Evolutionary conservation across 805 yeast genomes (phyloP).

Genomic region (Nakazawaea wyomingensis): DNA sequence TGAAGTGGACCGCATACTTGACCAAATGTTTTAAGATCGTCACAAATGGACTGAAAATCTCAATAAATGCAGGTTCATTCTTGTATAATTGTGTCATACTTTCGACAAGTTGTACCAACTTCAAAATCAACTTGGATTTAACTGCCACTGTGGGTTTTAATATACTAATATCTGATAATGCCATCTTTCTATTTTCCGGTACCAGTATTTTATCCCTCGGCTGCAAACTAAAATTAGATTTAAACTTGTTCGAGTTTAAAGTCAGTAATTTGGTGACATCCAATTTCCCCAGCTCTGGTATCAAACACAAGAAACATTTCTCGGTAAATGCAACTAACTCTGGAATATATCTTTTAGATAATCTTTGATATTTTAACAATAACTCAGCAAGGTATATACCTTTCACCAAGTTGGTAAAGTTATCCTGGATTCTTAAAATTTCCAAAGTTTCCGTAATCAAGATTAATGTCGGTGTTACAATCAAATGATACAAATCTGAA

Average conservation of each 20-base stretch:
- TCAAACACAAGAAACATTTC: slow-evolving; percentile 39
- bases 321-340: slow-evolving; percentile 63
- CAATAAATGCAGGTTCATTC: slow-evolving; percentile 56
- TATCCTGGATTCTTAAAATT: slow-evolving; percentile 33
- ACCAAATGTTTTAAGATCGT: slow-evolving; percentile 35
- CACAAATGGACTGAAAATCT: slow-evolving; percentile 46
- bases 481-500: slow-evolving; percentile 91
- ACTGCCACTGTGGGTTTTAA: slow-evolving; percentile 15
- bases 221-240: slow-evolving; percentile 18
- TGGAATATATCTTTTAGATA: slow-evolving; percentile 78
- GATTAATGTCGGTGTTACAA: slow-evolving; percentile 78
- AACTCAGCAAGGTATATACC: slow-evolving; percentile 66
- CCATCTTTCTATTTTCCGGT: neutral
- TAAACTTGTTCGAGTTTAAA: slow-evolving; percentile 5
- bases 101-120: slow-evolving; percentile 29
- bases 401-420: slow-evolving; percentile 36
- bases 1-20: slow-evolving; percentile 30
- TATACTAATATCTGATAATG: neutral
- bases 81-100: slow-evolving; percentile 43
- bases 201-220: slow-evolving; percentile 11
- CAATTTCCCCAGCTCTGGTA: slow-evolving; percentile 30
- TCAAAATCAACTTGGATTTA: slow-evolving; percentile 29
- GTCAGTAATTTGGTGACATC: slow-evolving; percentile 16
- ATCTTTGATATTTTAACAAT: slow-evolving; percentile 65
- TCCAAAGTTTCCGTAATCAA: slow-evolving; percentile 68